Evolutionary conservation across 306 rosid genomes (phyloP).

Genomic region (Ceratonia siliqua): DNA sequence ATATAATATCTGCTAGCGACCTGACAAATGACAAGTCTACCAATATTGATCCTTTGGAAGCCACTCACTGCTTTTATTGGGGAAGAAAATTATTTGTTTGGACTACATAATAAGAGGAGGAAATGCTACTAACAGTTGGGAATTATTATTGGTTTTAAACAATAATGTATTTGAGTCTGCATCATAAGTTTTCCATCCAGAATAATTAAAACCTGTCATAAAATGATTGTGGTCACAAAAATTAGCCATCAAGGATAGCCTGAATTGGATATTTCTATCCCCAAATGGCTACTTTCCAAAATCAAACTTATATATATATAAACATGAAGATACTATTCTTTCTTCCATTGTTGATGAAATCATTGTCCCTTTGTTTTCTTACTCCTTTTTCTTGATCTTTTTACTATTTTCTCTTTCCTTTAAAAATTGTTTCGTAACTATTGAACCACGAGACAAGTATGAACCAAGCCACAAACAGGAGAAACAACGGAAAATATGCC

Average conservation of each 20-base stretch:
- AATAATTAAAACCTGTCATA: neutral
- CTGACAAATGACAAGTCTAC: neutral
- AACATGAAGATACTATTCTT: neutral
- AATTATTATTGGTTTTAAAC: neutral
- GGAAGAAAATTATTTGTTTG: neutral
- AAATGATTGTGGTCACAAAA: neutral
- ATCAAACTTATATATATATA: neutral
- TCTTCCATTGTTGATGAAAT: neutral
- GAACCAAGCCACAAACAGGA: slow-evolving; percentile 9
- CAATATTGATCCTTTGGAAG: neutral
- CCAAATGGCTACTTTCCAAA: neutral
- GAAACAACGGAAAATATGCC: neutral
- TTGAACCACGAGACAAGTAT: slow-evolving; percentile 38
- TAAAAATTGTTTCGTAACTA: slow-evolving; percentile 23
- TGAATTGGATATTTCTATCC: neutral
- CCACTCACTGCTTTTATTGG: too few species aligned
- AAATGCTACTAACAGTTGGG: neutral
- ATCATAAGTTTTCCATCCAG: neutral
- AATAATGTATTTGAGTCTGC: neutral
- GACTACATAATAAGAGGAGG: neutral
- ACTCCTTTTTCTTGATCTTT: neutral
- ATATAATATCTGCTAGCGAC: neutral
- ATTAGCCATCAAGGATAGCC: neutral
- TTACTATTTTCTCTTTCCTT: neutral
- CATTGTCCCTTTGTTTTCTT: neutral